Conservation (phyloP, 192 early-diverging fungal genomes). For the Coemansia sp. region DNA sequence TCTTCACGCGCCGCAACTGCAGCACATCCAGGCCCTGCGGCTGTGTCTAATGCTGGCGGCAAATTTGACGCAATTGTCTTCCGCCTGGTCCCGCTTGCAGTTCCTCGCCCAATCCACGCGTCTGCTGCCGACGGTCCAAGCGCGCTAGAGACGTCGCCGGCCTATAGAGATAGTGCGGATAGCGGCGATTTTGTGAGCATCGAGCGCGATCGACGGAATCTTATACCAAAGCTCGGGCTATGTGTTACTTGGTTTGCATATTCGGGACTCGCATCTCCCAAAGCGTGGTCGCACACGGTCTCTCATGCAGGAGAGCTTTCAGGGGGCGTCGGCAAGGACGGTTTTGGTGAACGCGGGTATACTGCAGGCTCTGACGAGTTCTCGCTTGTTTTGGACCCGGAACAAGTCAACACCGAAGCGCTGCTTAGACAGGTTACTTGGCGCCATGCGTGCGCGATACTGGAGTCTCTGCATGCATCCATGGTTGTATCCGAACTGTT, state of each 20-base stretch:
- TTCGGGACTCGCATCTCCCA: slow-evolving; percentile 22
- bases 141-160: slow-evolving; percentile 15
- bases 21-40: slow-evolving; percentile 6
- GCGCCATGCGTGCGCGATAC: slow-evolving; percentile 36
- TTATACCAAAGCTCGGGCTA: slow-evolving; percentile 48
- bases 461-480: slow-evolving; percentile 27
- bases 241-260: slow-evolving; percentile 39
- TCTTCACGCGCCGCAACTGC: slow-evolving; percentile 28
- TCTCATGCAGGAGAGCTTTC: slow-evolving; percentile 24
- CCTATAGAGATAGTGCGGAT: slow-evolving; percentile 5
- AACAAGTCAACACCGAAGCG: slow-evolving; percentile 31
- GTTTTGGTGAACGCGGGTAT: background rate
- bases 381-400: slow-evolving; percentile 22
- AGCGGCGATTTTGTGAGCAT: slow-evolving; percentile 33
- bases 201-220: slow-evolving; percentile 39
- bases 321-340: background rate
- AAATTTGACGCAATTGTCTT: slow-evolving; percentile 32
- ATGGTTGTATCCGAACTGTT: slow-evolving; percentile 31
- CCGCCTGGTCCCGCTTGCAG: slow-evolving; percentile 22
- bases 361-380: slow-evolving; percentile 2
- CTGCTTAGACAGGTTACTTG: slow-evolving; percentile 47
- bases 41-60: background rate
- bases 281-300: slow-evolving; percentile 42
- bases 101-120: slow-evolving; percentile 51
- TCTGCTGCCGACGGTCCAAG: slow-evolving; percentile 20